phyloP scores from a whole-genome alignment of 306 rosid genomes.

The Purshia tridentata region DNA sequence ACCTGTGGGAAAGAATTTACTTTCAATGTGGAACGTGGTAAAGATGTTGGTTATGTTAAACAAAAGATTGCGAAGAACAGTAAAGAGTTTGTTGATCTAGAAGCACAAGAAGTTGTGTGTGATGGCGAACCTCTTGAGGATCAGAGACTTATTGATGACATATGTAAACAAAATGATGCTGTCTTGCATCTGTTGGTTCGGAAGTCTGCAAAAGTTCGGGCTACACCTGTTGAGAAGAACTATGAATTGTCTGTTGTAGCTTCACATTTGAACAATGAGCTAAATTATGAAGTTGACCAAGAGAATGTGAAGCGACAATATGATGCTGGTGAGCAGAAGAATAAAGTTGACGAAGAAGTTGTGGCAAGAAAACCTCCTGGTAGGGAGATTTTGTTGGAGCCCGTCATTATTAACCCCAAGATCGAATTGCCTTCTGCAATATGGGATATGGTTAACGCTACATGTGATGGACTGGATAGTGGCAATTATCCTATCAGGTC shows the following conservation, averaged over 20 bases:
- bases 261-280: constrained; percentile 36
- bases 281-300: constrained; percentile 35
- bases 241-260: constrained; percentile 71
- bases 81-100: constrained; percentile 64
- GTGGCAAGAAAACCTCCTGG: constrained; percentile 37
- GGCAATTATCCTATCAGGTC: constrained; percentile 76
- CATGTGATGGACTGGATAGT: constrained; percentile 56
- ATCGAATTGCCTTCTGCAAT: constrained; percentile 51
- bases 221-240: constrained; percentile 52
- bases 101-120: constrained; percentile 75
- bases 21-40: constrained; percentile 71
- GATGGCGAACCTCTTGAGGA: constrained; percentile 77
- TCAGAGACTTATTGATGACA: constrained; percentile 72
- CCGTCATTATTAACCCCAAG: constrained; percentile 72
- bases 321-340: constrained; percentile 40
- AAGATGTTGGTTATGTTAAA: constrained; percentile 78
- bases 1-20: constrained; percentile 61
- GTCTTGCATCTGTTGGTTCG: constrained; percentile 67
- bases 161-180: constrained; percentile 65
- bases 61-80: constrained; percentile 65
- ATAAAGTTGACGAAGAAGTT: constrained; percentile 24
- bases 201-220: constrained; percentile 64
- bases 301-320: constrained; percentile 22
- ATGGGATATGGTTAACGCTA: constrained; percentile 61
- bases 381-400: constrained; percentile 56